Base-by-base conservation (phyloP, 1,139 yeast species). In the Suhomyces bokatorum region DNA sequence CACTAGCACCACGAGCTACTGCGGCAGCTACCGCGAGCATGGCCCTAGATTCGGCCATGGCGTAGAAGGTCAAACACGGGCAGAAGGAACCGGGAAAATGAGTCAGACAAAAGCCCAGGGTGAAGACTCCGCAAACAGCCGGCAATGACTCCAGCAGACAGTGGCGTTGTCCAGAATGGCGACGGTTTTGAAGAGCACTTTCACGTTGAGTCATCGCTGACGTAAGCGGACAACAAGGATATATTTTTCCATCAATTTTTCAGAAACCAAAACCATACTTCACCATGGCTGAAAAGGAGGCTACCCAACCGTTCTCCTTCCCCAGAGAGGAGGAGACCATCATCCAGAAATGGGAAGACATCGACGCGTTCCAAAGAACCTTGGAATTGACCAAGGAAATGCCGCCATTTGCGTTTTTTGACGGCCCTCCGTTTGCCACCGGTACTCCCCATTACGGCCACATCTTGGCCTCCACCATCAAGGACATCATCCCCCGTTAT, bases 391-490 rank as follows among this genome's bases (percentile, higher is more conserved):
- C 96, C 41, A 78, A 91, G 64, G 98, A 81, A 48, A 80, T 84
- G 55, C 95, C 96, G 33, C 86, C 85, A 46, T 93, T 91, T 67
- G 82, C 97, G 37, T 93, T 93, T 66, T 95, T 88, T 63, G 99
- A 93, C 69, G 99, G 99, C 29, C 99, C 99, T 11, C 99, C 99
- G 55, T 93, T 93, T 68, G 99, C 99, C 47, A 93, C 99, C 5
- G 98, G 99, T 63, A 88, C 97, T 32, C 99, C 99, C 38, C 99
- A 93, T 66, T 95, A 93, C 65, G 99, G 99, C 50, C 99, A 93
- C 64, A 85, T 93, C 62, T 76, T 95, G 66, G 95, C 98, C 3
- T 91, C 98, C 33, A 93, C 99, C 46, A 88, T 90, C 58, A 93
- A 91, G 76, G 99, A 93, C 73, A 88, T 93, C 55, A 91, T 93